Percentiles rank a stretch among this genome's conserved stretches.
phyloP scores from a whole-genome alignment of 331 rosid genomes.

The Rhamnella rubrinervis region DNA sequence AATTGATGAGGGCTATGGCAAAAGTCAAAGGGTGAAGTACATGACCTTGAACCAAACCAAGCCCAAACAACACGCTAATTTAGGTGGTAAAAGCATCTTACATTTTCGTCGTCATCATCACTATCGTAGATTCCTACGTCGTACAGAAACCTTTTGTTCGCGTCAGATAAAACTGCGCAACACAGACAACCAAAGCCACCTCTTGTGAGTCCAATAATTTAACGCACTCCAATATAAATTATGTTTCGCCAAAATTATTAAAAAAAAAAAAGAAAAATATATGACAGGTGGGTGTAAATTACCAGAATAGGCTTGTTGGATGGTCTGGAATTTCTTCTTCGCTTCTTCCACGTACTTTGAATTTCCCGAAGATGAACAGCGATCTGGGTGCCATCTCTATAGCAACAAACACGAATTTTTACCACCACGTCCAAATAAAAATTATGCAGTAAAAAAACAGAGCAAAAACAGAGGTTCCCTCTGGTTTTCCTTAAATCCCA shows the following conservation, averaged over 20 bases:
- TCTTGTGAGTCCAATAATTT: conserved; percentile 17
- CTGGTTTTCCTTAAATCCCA: conserved; percentile 10
- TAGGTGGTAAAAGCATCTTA: conserved; percentile 18
- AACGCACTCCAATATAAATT: neutral
- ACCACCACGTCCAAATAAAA: neutral
- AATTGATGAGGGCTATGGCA: neutral
- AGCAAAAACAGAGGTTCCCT: neutral
- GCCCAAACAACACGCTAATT: neutral
- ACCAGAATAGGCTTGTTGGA: conserved; percentile 96
- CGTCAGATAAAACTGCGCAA: conserved; percentile 70
- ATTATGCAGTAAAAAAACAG: neutral
- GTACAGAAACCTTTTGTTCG: conserved; percentile 82
- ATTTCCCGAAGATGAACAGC: conserved; percentile 79
- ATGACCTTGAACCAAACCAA: neutral
- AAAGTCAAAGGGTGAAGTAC: neutral
- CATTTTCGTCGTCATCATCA: conserved; percentile 81
- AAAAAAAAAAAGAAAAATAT: conserved; percentile 3
- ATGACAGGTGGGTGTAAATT: conserved; percentile 7
- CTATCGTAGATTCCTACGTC: conserved; percentile 88
- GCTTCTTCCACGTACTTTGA: conserved; percentile 80
- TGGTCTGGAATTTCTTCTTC: conserved; percentile 84
- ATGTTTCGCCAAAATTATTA: neutral
- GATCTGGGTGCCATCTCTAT: conserved; percentile 99
- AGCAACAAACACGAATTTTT: conserved; percentile 30
- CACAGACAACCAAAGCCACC: conserved; percentile 3